Evolutionary conservation across 768 basidiomycete species (phyloP), one percentile per base, ranked within the genome.

Genomic region (Saitozyma sp.): DNA sequence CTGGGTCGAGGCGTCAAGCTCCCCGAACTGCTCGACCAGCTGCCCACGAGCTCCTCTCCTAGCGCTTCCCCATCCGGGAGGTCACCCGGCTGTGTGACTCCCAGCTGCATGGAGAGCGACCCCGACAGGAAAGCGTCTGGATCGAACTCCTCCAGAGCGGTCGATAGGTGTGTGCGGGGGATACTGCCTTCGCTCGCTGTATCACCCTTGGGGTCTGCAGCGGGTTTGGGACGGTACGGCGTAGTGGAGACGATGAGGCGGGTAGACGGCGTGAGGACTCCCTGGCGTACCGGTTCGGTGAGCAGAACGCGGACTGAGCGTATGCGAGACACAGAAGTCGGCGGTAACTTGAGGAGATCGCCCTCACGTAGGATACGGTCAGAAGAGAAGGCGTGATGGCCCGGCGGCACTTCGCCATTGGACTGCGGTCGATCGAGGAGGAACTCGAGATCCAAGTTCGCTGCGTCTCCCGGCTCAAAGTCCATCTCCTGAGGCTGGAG

Each of bases 211-310:
- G 9, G 61, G 9, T 5, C 29, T 29, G 29, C 29, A 2, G 5
- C 29, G 29, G 29, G 29, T 29, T 29, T 29, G 3, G 50, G 19
- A 13, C 54, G 46, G 39, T 67, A 57, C 7, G 74, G 68, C n/a
- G 45, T 58, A 1, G 57, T 62, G 1, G 84, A 78, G 13, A 88
- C 71, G 54, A 87, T 80, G 54, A 91, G 78, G 51, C 79, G 82
- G 0, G 90, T 91, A 17, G 66, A 83, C 39, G 77, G 77, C 42
- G 81, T 73, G 13, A 84, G 82, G 64, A 82, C 80, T 39, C 92
- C 92, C 80, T 92, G 91, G n/a, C 83, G 79, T 20, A 88, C 86
- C 9, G 92, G 90, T 62, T 88, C 84, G 5, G 85, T 67, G 82
- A 90, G 83, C 56, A 85, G 83, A 37, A 90, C 75, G 50, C 80